Percentiles rank a stretch among this genome's conserved stretches.
phyloP scores from a whole-genome alignment of 371 early-diverging fungal genomes.

The Rhizopus arrhizus region DNA sequence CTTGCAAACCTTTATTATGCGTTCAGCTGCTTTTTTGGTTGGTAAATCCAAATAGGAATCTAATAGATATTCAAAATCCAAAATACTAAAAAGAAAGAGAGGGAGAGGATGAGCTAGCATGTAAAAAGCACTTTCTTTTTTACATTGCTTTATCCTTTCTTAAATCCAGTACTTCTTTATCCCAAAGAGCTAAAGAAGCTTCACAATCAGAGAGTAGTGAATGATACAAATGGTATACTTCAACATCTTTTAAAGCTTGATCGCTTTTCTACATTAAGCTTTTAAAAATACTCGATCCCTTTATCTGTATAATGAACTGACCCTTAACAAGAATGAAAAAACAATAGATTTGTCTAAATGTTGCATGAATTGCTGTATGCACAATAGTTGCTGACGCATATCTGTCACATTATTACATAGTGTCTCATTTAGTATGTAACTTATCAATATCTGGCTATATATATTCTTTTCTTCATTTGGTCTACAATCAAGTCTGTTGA shows the following conservation, averaged over 20 bases:
- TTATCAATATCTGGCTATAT: background rate
- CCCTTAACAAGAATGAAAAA: slow-evolving; percentile 20
- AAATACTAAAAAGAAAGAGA: background rate
- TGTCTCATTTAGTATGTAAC: background rate
- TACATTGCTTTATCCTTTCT: background rate
- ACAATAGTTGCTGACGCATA: background rate
- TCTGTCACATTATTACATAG: background rate
- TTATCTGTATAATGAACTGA: background rate
- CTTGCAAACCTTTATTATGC: background rate
- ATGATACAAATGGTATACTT: slow-evolving; percentile 12
- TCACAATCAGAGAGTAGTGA: slow-evolving; percentile 7
- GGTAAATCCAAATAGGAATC: background rate
- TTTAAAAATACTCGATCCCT: slow-evolving; percentile 2
- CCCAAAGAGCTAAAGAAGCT: slow-evolving; percentile 4
- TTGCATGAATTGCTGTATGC: background rate
- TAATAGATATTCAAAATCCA: background rate
- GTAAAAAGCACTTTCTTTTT: background rate
- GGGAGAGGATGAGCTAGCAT: background rate
- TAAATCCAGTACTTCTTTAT: background rate
- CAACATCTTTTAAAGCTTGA: slow-evolving; percentile 10
- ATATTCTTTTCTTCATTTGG: background rate
- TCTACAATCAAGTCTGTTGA: too few species aligned
- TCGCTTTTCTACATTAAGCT: slow-evolving; percentile 4
- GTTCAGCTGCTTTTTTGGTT: background rate
- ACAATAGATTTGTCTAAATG: background rate